These are phyloP conservation scores for Fomitopsis betulina DNA, from an alignment of 1,284 basidiomycete genomes.

Conservation along the genomic window DNA sequence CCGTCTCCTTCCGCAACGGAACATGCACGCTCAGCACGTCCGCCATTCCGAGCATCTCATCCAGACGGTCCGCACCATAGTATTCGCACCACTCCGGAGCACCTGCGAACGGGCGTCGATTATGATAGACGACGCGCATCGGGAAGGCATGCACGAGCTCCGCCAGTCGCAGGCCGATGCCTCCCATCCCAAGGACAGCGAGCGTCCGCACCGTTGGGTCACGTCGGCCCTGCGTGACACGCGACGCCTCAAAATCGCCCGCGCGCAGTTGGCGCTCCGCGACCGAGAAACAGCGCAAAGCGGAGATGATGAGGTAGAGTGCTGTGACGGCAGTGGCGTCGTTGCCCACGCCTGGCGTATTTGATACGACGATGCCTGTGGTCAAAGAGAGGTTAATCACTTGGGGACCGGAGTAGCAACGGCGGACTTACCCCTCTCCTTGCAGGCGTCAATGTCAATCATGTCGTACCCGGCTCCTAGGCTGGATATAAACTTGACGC, in stretches of 20 bases:
- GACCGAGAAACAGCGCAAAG: conserved; percentile 74
- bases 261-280: conserved; percentile 66
- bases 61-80: conserved; percentile 51
- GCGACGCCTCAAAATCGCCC: conserved; percentile 51
- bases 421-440: conserved; percentile 35
- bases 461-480: conserved; percentile 91
- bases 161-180: conserved; percentile 76
- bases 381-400: not conserved
- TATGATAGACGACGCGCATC: conserved; percentile 88
- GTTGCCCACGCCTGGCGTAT: conserved; percentile 89
- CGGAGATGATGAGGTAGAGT: conserved; percentile 79
- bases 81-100: conserved; percentile 79
- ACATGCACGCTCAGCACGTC: conserved; percentile 82
- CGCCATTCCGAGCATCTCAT: conserved; percentile 69
- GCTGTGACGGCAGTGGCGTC: conserved; percentile 90
- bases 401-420: not conserved
- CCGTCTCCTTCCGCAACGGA: conserved; percentile 71
- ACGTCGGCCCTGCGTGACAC: conserved; percentile 44
- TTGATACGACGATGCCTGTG: conserved; percentile 73
- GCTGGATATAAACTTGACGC: conserved; percentile 83
- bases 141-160: conserved; percentile 71
- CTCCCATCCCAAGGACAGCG: conserved; percentile 87
- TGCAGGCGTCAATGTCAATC: conserved; percentile 76
- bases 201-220: conserved; percentile 80
- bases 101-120: conserved; percentile 48